These are phyloP conservation scores for Colletotrichum lindemuthianum DNA, from an alignment of 2,329 filamentous ascomycete genomes.

Conservation along the genomic window DNA sequence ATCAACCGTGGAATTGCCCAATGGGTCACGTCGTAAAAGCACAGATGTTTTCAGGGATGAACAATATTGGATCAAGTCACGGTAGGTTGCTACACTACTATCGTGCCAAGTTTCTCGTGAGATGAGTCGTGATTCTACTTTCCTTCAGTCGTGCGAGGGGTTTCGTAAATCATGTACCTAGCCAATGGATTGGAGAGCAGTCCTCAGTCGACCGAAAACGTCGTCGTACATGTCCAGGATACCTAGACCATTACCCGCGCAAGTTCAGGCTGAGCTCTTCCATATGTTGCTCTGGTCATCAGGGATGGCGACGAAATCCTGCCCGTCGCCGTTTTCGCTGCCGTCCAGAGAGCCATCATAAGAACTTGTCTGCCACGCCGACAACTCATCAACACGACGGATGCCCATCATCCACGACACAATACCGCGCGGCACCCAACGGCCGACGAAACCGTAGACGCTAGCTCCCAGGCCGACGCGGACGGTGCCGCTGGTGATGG, in stretches of 20 bases:
- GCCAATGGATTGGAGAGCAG: conserved; percentile 18
- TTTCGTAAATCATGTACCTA: conserved; percentile 26
- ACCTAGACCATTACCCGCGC: not conserved
- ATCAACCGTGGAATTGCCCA: too few relatives aligned
- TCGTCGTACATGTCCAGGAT: not conserved
- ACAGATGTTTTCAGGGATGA: too few relatives aligned
- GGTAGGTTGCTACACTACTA: conserved; percentile 18
- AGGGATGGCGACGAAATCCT: conserved; percentile 64
- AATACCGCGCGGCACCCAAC: conserved; percentile 78
- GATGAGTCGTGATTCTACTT: conserved; percentile 17
- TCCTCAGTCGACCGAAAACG: not conserved
- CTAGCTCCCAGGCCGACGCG: conserved; percentile 86
- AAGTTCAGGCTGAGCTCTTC: conserved; percentile 40
- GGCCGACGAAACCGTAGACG: conserved; percentile 86
- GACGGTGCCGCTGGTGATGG: conserved; percentile 69
- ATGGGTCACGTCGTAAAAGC: too few relatives aligned
- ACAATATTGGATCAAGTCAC: not conserved
- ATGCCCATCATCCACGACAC: conserved; percentile 97
- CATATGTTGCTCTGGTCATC: conserved; percentile 58
- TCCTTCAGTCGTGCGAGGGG: conserved; percentile 11
- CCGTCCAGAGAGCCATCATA: conserved; percentile 47
- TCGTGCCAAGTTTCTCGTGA: conserved; percentile 17
- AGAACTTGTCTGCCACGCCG: conserved; percentile 61
- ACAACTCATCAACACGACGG: conserved; percentile 67
- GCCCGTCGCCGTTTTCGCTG: conserved; percentile 50